These are phyloP conservation scores for Fusarium mexicanum DNA, from an alignment of 2,329 filamentous ascomycete genomes.

Conservation along the genomic window DNA sequence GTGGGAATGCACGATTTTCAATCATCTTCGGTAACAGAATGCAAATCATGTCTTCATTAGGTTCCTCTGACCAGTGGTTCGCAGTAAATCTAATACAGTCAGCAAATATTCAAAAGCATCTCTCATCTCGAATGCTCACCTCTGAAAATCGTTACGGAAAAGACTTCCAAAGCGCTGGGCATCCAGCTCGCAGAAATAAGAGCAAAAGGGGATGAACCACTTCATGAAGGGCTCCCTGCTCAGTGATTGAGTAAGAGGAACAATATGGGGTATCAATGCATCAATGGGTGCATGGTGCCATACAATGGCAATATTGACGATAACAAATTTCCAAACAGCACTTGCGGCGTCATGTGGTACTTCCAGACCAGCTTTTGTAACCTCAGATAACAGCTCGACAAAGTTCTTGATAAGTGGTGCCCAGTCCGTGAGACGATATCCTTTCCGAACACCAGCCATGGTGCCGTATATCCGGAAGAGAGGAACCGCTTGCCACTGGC, in stretches of 20 bases:
- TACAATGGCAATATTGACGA: slow-evolving; percentile 70
- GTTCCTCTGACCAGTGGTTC: slow-evolving; percentile 73
- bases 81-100: slow-evolving; percentile 72
- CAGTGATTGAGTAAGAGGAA: slow-evolving; percentile 71
- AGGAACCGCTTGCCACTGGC: slow-evolving; percentile 55
- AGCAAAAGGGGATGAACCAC: slow-evolving; percentile 88
- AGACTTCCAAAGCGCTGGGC: slow-evolving; percentile 78
- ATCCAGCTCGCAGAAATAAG: slow-evolving; percentile 79
- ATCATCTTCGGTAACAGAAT: slow-evolving; percentile 74
- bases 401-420: slow-evolving; percentile 66
- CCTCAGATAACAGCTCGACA: slow-evolving; percentile 60
- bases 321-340: slow-evolving; percentile 65
- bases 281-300: slow-evolving; percentile 84
- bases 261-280: slow-evolving; percentile 75
- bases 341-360: slow-evolving; percentile 50
- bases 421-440: slow-evolving; percentile 80
- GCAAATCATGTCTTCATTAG: slow-evolving; percentile 75
- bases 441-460: slow-evolving; percentile 82
- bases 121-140: slow-evolving; percentile 55
- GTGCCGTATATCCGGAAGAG: slow-evolving; percentile 72
- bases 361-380: slow-evolving; percentile 53
- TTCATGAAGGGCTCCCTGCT: slow-evolving; percentile 71
- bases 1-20: slow-evolving; percentile 63
- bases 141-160: slow-evolving; percentile 84
- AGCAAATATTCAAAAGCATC: slow-evolving; percentile 29